Percentiles rank a stretch among this genome's conserved stretches.
Conservation (phyloP, 345 rosid species). For the Pistacia vera region DNA sequence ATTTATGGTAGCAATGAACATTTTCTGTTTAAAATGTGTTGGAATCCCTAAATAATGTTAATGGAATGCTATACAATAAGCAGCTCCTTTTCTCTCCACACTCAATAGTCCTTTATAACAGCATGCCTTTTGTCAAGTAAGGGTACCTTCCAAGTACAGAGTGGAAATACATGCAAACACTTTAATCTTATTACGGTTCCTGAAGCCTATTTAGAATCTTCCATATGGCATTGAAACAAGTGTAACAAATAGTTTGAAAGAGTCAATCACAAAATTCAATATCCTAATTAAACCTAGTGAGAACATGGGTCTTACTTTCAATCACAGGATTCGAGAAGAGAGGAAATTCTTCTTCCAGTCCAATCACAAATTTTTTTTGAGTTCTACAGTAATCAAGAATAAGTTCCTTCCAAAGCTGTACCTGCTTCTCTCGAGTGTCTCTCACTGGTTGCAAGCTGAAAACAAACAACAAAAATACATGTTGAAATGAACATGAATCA, state of each 20-base stretch:
- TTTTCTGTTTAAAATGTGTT: not conserved
- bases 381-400: conserved; percentile 80
- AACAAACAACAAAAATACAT: not conserved
- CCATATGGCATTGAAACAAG: not conserved
- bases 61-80: not conserved
- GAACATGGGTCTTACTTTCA: conserved; percentile 56
- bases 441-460: conserved; percentile 91
- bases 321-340: conserved; percentile 74
- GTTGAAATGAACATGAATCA: not conserved
- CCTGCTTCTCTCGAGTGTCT: conserved; percentile 94
- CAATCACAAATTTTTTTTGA: conserved; percentile 66
- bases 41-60: not conserved
- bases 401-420: conserved; percentile 92
- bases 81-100: not conserved
- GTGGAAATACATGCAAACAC: not conserved
- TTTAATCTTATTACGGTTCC: not conserved
- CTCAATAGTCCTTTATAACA: not conserved
- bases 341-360: conserved; percentile 82
- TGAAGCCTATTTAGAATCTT: not conserved
- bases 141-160: not conserved
- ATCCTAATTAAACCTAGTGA: not conserved
- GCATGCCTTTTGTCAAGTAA: not conserved
- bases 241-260: conserved; percentile 3
- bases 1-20: not conserved
- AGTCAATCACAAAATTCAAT: not conserved